These are phyloP conservation scores for Candida qinlingensis DNA, from an alignment of 805 yeast genomes.

Conservation along the genomic window DNA sequence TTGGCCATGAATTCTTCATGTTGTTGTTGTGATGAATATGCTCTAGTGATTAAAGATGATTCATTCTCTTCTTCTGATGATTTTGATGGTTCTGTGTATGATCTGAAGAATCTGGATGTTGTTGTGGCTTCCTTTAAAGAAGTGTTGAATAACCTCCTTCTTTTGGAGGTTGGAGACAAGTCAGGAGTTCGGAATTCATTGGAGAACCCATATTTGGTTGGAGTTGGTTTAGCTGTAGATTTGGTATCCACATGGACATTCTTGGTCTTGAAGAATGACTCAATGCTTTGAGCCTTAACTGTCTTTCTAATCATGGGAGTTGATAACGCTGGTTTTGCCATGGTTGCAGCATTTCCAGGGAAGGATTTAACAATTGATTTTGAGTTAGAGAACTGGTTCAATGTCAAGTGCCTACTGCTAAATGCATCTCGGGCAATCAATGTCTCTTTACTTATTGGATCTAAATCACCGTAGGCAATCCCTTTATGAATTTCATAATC, in stretches of 20 bases:
- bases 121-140: conserved; percentile 7
- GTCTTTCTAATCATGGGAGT: background rate
- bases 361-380: background rate
- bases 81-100: conserved; percentile 2
- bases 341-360: background rate
- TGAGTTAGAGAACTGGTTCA: background rate
- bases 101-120: conserved; percentile 16
- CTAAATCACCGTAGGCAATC: conserved; percentile 60
- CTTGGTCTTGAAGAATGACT: conserved; percentile 11
- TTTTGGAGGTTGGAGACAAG: conserved; percentile 21
- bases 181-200: background rate
- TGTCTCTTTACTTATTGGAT: conserved; percentile 43
- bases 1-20: background rate
- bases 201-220: background rate
- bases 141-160: conserved; percentile 13
- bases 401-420: background rate
- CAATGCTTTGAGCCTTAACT: conserved; percentile 6
- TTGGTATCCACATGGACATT: background rate
- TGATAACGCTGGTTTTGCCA: background rate
- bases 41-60: background rate
- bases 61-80: background rate
- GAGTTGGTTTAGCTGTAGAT: background rate
- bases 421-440: conserved; percentile 18
- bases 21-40: background rate
- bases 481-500: conserved; percentile 43